These are phyloP conservation scores for Cyamopsis tetragonoloba DNA, from an alignment of 306 rosid genomes.

Conservation along the genomic window DNA sequence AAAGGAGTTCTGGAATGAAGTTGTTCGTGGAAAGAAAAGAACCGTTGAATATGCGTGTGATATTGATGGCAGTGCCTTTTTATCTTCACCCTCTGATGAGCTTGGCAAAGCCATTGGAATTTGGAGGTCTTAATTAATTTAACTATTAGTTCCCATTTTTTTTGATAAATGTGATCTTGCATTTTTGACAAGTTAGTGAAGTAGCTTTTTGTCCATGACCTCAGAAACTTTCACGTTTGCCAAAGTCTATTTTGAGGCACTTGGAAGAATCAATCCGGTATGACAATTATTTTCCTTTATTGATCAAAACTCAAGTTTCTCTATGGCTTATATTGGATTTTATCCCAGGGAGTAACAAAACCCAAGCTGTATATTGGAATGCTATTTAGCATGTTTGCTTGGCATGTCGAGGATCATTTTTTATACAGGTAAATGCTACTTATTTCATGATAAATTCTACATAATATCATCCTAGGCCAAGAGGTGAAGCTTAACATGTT, in stretches of 20 bases:
- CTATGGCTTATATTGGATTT: conserved; percentile 6
- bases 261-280: conserved; percentile 72
- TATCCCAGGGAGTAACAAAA: conserved; percentile 70
- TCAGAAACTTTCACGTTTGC: conserved; percentile 67
- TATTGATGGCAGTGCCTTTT: conserved; percentile 84
- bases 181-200: conserved; percentile 17
- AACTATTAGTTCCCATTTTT: no score
- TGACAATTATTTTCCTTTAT: background rate
- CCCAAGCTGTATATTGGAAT: conserved; percentile 86
- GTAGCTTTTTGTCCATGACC: background rate
- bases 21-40: conserved; percentile 73
- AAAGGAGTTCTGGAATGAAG: conserved; percentile 83
- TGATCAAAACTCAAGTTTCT: background rate
- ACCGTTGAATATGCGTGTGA: conserved; percentile 86
- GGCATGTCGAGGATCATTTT: conserved; percentile 89
- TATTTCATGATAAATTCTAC: background rate
- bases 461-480: background rate
- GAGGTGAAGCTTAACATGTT: background rate
- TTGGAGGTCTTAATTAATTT: conserved; percentile 70
- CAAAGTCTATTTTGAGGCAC: conserved; percentile 70
- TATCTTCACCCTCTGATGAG: conserved; percentile 61
- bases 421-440: conserved; percentile 54
- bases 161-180: background rate
- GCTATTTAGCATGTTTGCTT: conserved; percentile 84
- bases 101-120: conserved; percentile 84